Percentiles rank a stretch among this genome's conserved stretches.
phyloP scores from a whole-genome alignment of 2,329 filamentous ascomycete species.

The Aspergillus caelatus region DNA sequence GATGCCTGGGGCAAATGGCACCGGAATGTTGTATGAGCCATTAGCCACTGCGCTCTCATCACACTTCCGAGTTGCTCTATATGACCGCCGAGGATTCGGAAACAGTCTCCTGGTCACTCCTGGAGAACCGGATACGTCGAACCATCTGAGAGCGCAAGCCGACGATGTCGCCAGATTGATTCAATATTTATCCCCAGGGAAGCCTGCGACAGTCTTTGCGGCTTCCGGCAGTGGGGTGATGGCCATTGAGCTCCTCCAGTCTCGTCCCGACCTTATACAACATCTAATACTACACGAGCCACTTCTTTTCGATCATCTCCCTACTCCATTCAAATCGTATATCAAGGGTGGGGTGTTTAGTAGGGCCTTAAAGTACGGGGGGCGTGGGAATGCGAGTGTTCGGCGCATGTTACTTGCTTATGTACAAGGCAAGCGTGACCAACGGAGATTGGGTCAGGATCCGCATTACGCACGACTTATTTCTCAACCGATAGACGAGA shows the following conservation, averaged over 20 bases:
- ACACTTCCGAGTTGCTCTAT: slow-evolving; percentile 11
- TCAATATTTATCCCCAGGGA: neutral
- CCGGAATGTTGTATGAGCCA: slow-evolving; percentile 6
- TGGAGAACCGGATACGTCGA: neutral
- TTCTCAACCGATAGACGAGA: neutral
- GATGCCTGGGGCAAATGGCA: slow-evolving; percentile 15
- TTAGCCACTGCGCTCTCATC: slow-evolving; percentile 8
- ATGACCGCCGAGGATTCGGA: slow-evolving; percentile 18
- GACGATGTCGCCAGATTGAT: neutral
- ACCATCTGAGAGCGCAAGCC: neutral
- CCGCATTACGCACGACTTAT: neutral
- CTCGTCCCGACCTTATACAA: neutral
- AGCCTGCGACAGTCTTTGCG: neutral
- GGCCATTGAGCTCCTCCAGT: neutral
- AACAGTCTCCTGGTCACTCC: slow-evolving; percentile 8
- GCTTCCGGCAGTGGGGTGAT: neutral
- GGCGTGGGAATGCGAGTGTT: neutral
- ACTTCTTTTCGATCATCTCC: neutral
- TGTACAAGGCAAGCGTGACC: neutral
- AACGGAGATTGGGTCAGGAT: neutral
- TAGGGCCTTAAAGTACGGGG: no score
- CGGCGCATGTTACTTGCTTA: neutral
- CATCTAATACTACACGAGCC: neutral
- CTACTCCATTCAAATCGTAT: neutral
- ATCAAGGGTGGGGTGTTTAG: accelerated